These are phyloP conservation scores for Eutrema salsugineum DNA, from an alignment of 441 rosid species.

Conservation along the genomic window DNA sequence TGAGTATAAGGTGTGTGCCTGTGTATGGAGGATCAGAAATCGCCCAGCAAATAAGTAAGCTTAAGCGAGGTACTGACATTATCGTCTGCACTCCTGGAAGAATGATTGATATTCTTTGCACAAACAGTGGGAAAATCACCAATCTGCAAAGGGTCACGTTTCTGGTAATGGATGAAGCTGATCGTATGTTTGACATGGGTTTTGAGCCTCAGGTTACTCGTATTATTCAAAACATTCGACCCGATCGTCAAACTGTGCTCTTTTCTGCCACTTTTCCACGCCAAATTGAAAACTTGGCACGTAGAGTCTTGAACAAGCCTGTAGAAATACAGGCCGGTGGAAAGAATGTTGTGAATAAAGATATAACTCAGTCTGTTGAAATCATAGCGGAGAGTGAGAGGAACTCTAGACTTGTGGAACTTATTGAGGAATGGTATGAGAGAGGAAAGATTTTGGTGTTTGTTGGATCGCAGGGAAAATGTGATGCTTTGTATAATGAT, in stretches of 20 bases:
- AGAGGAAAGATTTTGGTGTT: constrained; percentile 73
- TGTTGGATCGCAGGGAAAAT: constrained; percentile 73
- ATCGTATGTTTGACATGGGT: constrained; percentile 91
- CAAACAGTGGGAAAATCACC: constrained; percentile 74
- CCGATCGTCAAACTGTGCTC: constrained; percentile 77
- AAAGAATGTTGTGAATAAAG: constrained; percentile 84
- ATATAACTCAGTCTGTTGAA: constrained; percentile 71
- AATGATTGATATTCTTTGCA: constrained; percentile 87
- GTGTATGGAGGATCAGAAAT: constrained; percentile 91
- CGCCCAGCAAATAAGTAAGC: constrained; percentile 83
- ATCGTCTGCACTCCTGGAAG: constrained; percentile 90
- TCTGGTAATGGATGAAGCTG: constrained; percentile 86
- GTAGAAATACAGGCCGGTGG: constrained; percentile 79
- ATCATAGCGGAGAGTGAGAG: constrained; percentile 74
- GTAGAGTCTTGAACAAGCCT: constrained; percentile 64
- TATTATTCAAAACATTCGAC: constrained; percentile 77
- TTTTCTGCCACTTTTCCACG: constrained; percentile 93
- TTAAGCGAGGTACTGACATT: constrained; percentile 76
- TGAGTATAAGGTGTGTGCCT: constrained; percentile 74
- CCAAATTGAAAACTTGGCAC: constrained; percentile 79
- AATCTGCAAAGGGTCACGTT: constrained; percentile 74
- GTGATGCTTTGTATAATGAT: constrained; percentile 62
- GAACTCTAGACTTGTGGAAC: constrained; percentile 60
- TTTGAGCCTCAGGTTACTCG: constrained; percentile 81
- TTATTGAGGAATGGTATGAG: constrained; percentile 75